phyloP scores from a whole-genome alignment of 768 basidiomycete genomes.

The Pulveroboletus sp. region DNA sequence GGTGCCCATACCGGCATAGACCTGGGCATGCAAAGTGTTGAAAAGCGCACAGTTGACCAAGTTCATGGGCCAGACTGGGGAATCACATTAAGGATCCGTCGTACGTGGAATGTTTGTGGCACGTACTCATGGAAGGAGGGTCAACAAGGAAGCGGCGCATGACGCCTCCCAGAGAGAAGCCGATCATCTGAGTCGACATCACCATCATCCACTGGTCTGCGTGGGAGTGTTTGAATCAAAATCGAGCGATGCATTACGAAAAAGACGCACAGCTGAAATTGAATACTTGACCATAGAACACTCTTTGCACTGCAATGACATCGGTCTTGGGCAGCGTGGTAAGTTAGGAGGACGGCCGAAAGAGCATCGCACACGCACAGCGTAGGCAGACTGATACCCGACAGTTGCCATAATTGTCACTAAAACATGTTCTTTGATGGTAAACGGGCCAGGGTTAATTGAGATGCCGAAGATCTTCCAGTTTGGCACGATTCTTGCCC shows the following conservation, averaged over 20 bases:
- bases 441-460: conserved; percentile 76
- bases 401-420: conserved; percentile 68
- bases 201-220: conserved; percentile 59
- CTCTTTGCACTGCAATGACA: conserved; percentile 69
- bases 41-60: conserved; percentile 71
- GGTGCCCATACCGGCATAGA: conserved; percentile 41
- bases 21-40: conserved; percentile 69
- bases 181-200: conserved; percentile 72
- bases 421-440: conserved; percentile 72
- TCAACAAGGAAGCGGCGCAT: conserved; percentile 60
- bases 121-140: conserved; percentile 63
- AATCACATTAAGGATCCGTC: conserved; percentile 14
- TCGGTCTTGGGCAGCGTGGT: conserved; percentile 44
- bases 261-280: conserved; percentile 44
- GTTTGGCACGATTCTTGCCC: conserved; percentile 54
- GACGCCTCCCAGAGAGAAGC: conserved; percentile 60
- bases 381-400: conserved; percentile 28
- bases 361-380: conserved; percentile 10
- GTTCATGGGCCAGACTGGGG: conserved; percentile 69
- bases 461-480: conserved; percentile 53
- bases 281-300: conserved; percentile 60
- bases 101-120: background rate
- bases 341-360: background rate
- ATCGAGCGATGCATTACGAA: background rate
- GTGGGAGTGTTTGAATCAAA: background rate